Evolutionary conservation across 2,329 filamentous ascomycete species (phyloP).

Genomic region (Aspergillus ruber): DNA sequence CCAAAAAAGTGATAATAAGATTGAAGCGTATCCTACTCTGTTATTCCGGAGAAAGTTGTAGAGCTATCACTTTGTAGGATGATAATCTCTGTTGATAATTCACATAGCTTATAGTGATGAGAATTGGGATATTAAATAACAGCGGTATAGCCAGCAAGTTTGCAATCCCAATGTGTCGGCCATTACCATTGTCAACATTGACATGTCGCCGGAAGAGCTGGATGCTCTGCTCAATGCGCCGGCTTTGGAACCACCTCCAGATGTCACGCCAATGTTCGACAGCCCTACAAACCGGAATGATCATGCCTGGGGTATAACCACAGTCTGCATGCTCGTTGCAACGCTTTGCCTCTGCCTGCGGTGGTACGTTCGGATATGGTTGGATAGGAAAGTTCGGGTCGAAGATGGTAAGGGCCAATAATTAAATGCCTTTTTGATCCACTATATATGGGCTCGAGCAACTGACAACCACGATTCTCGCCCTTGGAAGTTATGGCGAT

Average conservation of each 20-base stretch:
- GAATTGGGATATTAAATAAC: neutral
- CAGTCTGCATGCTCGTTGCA: slow-evolving; percentile 12
- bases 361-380: slow-evolving; percentile 10
- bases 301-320: slow-evolving; percentile 14
- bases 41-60: neutral
- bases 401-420: slow-evolving; percentile 14
- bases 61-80: neutral
- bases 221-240: slow-evolving; percentile 4
- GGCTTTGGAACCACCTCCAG: slow-evolving; percentile 12
- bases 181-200: neutral
- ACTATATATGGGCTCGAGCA: neutral
- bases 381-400: slow-evolving; percentile 12
- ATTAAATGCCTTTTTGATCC: neutral
- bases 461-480: neutral
- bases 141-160: neutral
- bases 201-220: neutral
- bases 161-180: neutral
- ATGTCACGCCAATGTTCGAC: slow-evolving; percentile 15
- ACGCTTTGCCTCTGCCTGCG: slow-evolving; percentile 13
- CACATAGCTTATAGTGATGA: neutral
- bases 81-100: neutral
- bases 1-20: too few relatives aligned
- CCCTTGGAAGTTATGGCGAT: neutral
- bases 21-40: too few relatives aligned
- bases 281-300: slow-evolving; percentile 16